Evolutionary conservation across 768 basidiomycete species (phyloP), one percentile per base, ranked within the genome.

Genomic region (Hirschioporus abietinus): DNA sequence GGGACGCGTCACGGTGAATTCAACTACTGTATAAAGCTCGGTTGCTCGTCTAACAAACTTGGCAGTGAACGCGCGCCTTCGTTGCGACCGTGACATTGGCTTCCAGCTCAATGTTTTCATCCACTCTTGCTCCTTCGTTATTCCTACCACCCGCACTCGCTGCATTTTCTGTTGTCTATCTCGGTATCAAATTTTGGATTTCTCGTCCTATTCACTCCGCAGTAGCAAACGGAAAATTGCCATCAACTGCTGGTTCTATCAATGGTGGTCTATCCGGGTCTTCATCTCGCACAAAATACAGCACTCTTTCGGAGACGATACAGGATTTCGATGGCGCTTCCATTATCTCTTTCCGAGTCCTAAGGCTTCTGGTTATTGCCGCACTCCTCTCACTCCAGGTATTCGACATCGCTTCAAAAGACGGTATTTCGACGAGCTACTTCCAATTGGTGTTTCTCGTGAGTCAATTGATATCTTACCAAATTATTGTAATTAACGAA

Each of bases 341-440:
- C 60, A 61, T 61, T 4, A 34, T 61, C 23, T 61, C 23, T 24
- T 61, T 61, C 60, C 60, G 60, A 61, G 12, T 61, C 12, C 15
- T 61, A 23, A 61, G 60, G 9, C 30, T 61, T 61, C 15, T 61
- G 15, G 24, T 23, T 15, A 34, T 61, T 9, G 10, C 23, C 17
- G 30, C 60, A 15, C 60, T 61, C 15, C 30, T 61, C 25, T 2
- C 60, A 3, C 60, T 61, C 60, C 25, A 61, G 9, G 30, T 61
- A 5, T 61, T 25, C 20, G 25, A 25, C 15, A 25, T 61, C 4
- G 23, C 3, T 23, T 25, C 60, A 34, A 34, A 34, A 25, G 23
- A 15, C 24, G 18, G 60, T 15, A 2, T 2, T 24, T 25, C 24
- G 30, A 23, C 30, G 17, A 17, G 3, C 5, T 25, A 25, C 9